Evolutionary conservation across 2,329 filamentous ascomycete genomes (phyloP).

Genomic region (Cercospora nicotianae): DNA sequence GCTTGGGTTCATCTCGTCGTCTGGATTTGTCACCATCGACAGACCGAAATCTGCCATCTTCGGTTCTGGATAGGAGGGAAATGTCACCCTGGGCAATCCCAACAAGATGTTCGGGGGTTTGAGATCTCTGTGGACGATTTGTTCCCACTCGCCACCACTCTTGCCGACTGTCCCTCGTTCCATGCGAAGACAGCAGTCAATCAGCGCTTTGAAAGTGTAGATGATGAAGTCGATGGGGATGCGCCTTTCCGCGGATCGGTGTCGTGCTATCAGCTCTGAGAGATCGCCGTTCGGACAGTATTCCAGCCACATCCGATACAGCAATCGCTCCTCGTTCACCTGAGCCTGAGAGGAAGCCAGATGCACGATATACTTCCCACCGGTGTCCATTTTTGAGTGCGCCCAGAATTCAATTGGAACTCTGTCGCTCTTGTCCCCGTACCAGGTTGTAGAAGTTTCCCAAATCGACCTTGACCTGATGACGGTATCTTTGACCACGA

Average conservation of each 20-base stretch:
- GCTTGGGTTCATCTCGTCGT: conserved; percentile 21
- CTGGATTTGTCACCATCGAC: conserved; percentile 14
- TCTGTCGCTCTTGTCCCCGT: conserved; percentile 2
- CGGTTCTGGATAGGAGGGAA: conserved; percentile 9
- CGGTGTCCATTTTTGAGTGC: background rate
- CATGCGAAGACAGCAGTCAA: conserved; percentile 15
- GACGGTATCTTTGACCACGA: conserved; percentile 14
- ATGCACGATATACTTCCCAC: background rate
- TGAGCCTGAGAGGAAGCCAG: background rate
- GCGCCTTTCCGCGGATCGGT: background rate
- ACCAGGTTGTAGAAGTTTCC: conserved; percentile 1
- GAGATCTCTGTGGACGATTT: conserved; percentile 29
- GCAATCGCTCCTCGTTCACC: background rate
- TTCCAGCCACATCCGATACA: conserved; percentile 13
- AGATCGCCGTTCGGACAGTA: conserved; percentile 15
- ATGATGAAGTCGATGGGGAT: conserved; percentile 13
- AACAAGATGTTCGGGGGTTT: conserved; percentile 30
- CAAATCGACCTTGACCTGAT: background rate
- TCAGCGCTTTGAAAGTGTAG: conserved; percentile 16
- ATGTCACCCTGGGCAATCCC: conserved; percentile 5
- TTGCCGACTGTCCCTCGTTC: conserved; percentile 1
- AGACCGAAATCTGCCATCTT: conserved; percentile 28
- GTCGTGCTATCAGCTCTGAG: background rate
- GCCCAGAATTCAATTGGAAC: conserved; percentile 12
- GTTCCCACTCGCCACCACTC: background rate